A percentile compares a stretch with the other conserved stretches of the same genome.
phyloP scores from a whole-genome alignment of 208 protist species.

The Trypanosoma rangeli region DNA sequence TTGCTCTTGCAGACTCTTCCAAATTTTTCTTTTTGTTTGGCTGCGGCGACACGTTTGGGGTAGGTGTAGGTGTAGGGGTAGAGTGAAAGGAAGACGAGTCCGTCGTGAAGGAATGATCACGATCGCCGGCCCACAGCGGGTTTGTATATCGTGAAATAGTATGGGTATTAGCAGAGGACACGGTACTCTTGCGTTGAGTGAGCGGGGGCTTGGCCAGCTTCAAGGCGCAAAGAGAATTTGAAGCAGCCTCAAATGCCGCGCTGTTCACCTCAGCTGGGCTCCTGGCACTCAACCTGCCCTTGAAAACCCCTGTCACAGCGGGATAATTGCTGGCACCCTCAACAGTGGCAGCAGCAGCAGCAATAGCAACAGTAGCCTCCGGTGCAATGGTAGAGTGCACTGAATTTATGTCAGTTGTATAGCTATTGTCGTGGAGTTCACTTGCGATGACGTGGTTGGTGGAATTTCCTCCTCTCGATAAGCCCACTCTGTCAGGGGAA shows the following conservation, averaged over 20 bases:
- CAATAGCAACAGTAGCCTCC: background rate
- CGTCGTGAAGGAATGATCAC: conserved; percentile 13
- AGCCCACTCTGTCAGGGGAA: conserved; percentile 2
- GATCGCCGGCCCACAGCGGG: background rate
- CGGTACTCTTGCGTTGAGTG: background rate
- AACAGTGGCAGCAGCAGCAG: background rate
- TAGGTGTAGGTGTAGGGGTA: conserved; percentile 9
- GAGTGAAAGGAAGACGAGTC: conserved; percentile 25
- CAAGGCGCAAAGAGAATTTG: background rate
- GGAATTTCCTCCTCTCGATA: background rate
- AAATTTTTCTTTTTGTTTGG: background rate
- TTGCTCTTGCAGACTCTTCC: background rate
- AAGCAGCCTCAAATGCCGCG: background rate
- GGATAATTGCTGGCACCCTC: background rate
- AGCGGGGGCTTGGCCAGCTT: background rate
- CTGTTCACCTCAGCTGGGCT: background rate
- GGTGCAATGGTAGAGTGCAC: background rate
- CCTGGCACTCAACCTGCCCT: background rate
- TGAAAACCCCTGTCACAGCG: background rate
- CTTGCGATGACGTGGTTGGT: background rate
- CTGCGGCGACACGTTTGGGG: background rate
- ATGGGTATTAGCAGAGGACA: background rate
- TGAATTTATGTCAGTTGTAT: background rate
- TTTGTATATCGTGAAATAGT: background rate
- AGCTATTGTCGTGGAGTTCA: background rate